Conservation (phyloP, 805 yeast genomes). For the Yamadazyma ubonensis region DNA sequence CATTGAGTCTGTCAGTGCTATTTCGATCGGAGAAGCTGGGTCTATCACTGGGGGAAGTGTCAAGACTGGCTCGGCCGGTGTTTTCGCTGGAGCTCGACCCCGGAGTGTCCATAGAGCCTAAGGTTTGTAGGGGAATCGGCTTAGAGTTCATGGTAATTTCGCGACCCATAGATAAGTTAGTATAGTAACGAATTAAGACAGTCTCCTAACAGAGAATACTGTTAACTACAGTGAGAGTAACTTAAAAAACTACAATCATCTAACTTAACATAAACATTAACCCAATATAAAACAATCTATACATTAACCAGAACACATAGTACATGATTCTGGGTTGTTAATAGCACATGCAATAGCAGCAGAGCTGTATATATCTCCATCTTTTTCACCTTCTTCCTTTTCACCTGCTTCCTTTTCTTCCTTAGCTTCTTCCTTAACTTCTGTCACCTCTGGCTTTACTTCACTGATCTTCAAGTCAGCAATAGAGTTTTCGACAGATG, state of each 20-base stretch:
- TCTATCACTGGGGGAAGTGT: too few species aligned
- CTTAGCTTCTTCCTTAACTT: constrained; percentile 13
- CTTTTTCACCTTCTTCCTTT: constrained; percentile 24
- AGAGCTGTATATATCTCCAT: constrained; percentile 84
- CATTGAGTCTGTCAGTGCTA: too few species aligned
- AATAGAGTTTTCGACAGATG: constrained; percentile 46
- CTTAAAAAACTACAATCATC: too few species aligned
- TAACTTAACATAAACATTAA: too few species aligned
- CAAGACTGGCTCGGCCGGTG: too few species aligned
- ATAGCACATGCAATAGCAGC: constrained; percentile 96
- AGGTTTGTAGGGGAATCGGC: constrained; percentile 3
- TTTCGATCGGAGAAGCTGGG: too few species aligned
- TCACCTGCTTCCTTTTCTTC: constrained; percentile 13
- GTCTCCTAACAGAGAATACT: too few species aligned
- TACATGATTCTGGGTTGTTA: constrained; percentile 95
- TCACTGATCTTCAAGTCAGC: constrained; percentile 43
- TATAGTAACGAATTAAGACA: too few species aligned
- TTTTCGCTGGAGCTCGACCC: background rate
- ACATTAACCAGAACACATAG: constrained; percentile 97
- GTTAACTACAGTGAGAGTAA: too few species aligned
- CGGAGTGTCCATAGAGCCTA: too few species aligned
- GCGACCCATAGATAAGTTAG: too few species aligned
- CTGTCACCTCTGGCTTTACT: constrained; percentile 17
- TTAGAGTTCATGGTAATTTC: too few species aligned
- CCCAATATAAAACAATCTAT: constrained; percentile 7